Percentiles rank a stretch among this genome's conserved stretches.
Evolutionary conservation across 495 filamentous ascomycete genomes (phyloP).

Genomic region (Podospora pseudocomata): DNA sequence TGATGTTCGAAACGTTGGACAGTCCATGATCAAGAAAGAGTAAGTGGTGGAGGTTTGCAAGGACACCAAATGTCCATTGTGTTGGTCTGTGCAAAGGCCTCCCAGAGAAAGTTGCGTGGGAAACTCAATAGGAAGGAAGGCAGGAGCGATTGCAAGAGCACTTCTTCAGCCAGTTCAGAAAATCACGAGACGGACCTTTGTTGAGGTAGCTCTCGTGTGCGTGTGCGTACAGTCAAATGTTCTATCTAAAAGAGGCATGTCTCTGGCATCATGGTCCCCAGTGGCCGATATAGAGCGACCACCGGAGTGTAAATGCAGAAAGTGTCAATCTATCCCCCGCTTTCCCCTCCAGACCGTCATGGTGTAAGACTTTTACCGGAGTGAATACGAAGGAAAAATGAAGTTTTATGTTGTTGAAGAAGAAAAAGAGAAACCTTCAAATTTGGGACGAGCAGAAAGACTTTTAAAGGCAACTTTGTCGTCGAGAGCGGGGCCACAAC

Average conservation of each 20-base stretch:
- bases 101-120: too few relatives aligned
- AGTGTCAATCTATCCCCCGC: conserved; percentile 60
- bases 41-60: too few relatives aligned
- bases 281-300: background rate
- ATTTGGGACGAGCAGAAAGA: conserved; percentile 4
- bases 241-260: conserved; percentile 4
- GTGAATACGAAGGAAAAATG: conserved; percentile 75
- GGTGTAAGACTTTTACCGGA: conserved; percentile 60
- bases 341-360: conserved; percentile 74
- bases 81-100: too few relatives aligned
- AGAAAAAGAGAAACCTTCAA: conserved; percentile 28
- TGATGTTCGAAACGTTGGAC: too few relatives aligned
- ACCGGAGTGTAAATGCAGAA: conserved; percentile 51
- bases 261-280: conserved; percentile 10
- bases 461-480: conserved; percentile 11
- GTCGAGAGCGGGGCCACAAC: background rate
- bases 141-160: too few relatives aligned
- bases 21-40: too few relatives aligned
- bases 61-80: too few relatives aligned
- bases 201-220: too few relatives aligned
- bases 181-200: too few relatives aligned
- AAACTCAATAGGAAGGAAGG: too few relatives aligned
- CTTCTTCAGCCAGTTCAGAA: too few relatives aligned
- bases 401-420: conserved; percentile 52
- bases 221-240: background rate